Evolutionary conservation across 495 filamentous ascomycete species (phyloP), one percentile per base, ranked within the genome.

Genomic region (Rusavskia elegans): DNA sequence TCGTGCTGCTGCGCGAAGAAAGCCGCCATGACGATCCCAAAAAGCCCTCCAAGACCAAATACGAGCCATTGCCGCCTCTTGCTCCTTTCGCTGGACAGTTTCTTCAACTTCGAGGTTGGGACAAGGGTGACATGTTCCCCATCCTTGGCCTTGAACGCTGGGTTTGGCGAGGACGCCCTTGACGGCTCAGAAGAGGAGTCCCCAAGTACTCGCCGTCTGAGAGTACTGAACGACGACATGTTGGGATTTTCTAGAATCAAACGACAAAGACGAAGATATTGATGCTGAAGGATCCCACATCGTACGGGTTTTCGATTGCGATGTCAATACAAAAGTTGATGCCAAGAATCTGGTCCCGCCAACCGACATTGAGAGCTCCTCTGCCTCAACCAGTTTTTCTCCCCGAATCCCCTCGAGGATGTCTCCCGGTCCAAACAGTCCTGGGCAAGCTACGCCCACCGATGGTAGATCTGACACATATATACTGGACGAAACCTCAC

Each of bases 1-100:
- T 94, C 86, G 67, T 86, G 84, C 62, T 76, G 85, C 48, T 81
- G 77, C 19, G 87, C 89, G 57, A 96, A 89, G 64, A 93, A 83
- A 39, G 85, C 78, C 3, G 89, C 89, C 27, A 82, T 71, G 10
- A 86, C 68, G 51, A 96, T 72, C 19, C 89, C 89, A 61, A 93
- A 89, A 36, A 95, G 57, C 32, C 85, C 87, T 29, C 89, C 89
- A 36, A 95, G 65, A 8, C 79, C 61, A 68, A 96, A 96, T 38
- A 95, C 85, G 48, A 88, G 77, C 1, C 80, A 79, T 66, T 77
- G 82, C 49, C 80, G 79, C 51, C 86, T 78, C 64, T 87, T 89
- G 50, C 68, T 73, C 49, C 72, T 57, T 30, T 54, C 55, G 10
- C 21, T 55, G 21, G 57, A 57, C 13, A 62, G 48, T 38, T 56